These are phyloP conservation scores for Margaritispora aquatica DNA, from an alignment of 495 filamentous ascomycete genomes.

Conservation along the genomic window DNA sequence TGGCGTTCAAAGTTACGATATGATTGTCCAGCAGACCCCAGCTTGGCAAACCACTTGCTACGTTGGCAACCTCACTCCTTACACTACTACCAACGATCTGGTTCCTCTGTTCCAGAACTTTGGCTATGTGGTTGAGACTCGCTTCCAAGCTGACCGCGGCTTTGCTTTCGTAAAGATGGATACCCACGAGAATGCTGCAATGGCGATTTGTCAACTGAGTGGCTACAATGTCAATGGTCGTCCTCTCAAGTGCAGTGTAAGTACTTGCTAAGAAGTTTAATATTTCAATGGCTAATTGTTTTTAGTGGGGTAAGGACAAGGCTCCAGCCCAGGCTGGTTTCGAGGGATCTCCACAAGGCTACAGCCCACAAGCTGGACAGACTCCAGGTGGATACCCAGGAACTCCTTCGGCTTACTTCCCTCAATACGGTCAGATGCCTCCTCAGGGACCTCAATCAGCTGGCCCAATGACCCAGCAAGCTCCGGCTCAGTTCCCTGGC, in stretches of 20 bases:
- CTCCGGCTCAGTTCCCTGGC: constrained; percentile 55
- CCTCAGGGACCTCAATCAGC: constrained; percentile 54
- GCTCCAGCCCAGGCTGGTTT: constrained; percentile 80
- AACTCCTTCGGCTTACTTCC: constrained; percentile 81
- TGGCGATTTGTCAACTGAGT: constrained; percentile 96
- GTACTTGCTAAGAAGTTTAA: constrained; percentile 30
- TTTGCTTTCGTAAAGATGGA: constrained; percentile 99
- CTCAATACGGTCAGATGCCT: constrained; percentile 78
- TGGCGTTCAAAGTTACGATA: constrained; percentile 93
- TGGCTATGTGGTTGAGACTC: constrained; percentile 92
- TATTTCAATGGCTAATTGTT: constrained; percentile 12
- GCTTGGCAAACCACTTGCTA: constrained; percentile 99
- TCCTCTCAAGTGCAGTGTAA: constrained; percentile 96
- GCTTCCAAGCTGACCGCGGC: constrained; percentile 95
- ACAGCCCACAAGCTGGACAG: constrained; percentile 57
- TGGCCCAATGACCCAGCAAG: constrained; percentile 39
- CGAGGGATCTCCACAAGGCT: constrained; percentile 70
- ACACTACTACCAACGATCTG: constrained; percentile 93
- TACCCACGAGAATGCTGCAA: constrained; percentile 93
- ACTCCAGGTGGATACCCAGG: constrained; percentile 53
- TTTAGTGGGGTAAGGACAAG: constrained; percentile 97
- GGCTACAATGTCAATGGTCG: constrained; percentile 97
- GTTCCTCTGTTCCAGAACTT: constrained; percentile 98
- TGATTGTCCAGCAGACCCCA: constrained; percentile 96
- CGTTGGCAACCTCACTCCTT: constrained; percentile 95